Evolutionary conservation across 2,329 filamentous ascomycete genomes (phyloP).

Genomic region (Ceratocystis smalleyi): DNA sequence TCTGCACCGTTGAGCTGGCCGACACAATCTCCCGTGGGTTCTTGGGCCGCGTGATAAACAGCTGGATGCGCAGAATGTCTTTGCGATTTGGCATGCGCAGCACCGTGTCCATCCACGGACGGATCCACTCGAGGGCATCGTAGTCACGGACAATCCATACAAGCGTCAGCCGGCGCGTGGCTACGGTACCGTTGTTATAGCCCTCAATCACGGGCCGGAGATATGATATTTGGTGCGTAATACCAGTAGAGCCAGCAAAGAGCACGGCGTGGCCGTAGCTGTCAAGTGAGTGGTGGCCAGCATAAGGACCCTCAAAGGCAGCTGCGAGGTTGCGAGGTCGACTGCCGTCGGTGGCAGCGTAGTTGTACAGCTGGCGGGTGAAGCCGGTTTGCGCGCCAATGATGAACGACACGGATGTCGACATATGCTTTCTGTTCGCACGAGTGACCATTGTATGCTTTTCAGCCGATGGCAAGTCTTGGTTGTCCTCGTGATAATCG

Average conservation of each 20-base stretch:
- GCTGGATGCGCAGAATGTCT: slow-evolving; percentile 68
- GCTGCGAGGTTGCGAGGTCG: slow-evolving; percentile 49
- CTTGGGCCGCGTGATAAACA: slow-evolving; percentile 81
- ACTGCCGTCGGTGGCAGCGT: slow-evolving; percentile 39
- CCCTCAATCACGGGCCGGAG: slow-evolving; percentile 60
- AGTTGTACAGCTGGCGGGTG: slow-evolving; percentile 65
- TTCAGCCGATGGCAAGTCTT: slow-evolving; percentile 28
- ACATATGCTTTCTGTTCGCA: slow-evolving; percentile 29
- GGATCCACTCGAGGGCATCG: slow-evolving; percentile 83
- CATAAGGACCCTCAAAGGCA: slow-evolving; percentile 80
- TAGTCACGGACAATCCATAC: slow-evolving; percentile 88
- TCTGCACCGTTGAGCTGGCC: slow-evolving; percentile 65
- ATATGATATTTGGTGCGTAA: slow-evolving; percentile 87
- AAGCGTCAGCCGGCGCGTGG: slow-evolving; percentile 65
- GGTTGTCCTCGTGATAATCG: slow-evolving; percentile 34
- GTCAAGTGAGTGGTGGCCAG: slow-evolving; percentile 65
- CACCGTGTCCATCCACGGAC: slow-evolving; percentile 64
- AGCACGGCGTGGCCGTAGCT: slow-evolving; percentile 87
- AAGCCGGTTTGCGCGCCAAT: slow-evolving; percentile 79
- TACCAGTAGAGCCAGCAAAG: slow-evolving; percentile 83
- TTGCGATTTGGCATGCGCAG: slow-evolving; percentile 65
- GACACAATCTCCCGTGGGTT: slow-evolving; percentile 68
- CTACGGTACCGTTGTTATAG: slow-evolving; percentile 54
- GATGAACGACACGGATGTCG: slow-evolving; percentile 57
- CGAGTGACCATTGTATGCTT: slow-evolving; percentile 26